These are phyloP conservation scores for Xylaria sp. DNA, from an alignment of 2,329 filamentous ascomycete genomes.

Conservation along the genomic window DNA sequence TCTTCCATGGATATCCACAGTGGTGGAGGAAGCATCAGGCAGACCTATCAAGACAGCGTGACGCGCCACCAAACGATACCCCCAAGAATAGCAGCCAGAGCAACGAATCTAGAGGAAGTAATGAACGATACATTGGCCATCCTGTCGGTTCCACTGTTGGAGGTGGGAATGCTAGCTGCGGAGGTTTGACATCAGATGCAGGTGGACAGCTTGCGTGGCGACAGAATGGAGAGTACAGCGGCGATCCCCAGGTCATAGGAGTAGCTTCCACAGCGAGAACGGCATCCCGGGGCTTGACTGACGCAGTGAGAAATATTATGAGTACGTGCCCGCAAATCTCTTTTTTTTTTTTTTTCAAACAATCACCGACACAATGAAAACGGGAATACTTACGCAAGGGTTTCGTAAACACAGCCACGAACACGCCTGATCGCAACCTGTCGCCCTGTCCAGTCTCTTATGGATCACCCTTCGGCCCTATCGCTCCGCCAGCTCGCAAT, in stretches of 20 bases:
- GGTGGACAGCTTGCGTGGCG: conserved; percentile 30
- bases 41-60: conserved; percentile 48
- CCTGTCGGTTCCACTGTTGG: background rate
- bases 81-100: background rate
- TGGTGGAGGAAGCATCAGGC: conserved; percentile 64
- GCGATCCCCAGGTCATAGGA: conserved; percentile 24
- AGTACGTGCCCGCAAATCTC: conserved; percentile 24
- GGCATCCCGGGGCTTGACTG: conserved; percentile 7
- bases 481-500: conserved; percentile 37
- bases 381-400: no score
- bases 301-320: conserved; percentile 24
- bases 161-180: conserved; percentile 8
- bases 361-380: no score
- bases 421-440: background rate
- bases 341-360: no score
- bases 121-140: conserved; percentile 6
- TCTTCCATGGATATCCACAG: conserved; percentile 66
- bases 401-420: background rate
- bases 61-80: conserved; percentile 17
- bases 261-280: conserved; percentile 8
- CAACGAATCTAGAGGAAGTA: background rate
- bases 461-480: conserved; percentile 42
- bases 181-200: conserved; percentile 9
- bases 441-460: conserved; percentile 29
- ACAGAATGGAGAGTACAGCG: conserved; percentile 20